Base-by-base conservation (phyloP, 179 eudicot genomes). In the Actinidia arguta region DNA sequence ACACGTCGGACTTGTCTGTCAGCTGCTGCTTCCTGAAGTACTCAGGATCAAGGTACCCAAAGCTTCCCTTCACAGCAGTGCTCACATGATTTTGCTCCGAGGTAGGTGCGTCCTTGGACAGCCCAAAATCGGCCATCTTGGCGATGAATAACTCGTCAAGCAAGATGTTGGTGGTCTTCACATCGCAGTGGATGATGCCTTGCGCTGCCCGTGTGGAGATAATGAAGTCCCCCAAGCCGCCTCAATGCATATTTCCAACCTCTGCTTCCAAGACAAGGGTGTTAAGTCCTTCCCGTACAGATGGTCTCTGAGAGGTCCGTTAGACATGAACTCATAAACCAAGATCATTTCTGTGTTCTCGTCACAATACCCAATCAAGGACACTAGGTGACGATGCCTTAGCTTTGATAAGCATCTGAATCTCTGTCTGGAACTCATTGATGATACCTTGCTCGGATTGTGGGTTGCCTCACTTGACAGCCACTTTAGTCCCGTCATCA, bases 131-230 rank as follows among this genome's bases (percentile, higher is more conserved):
- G 12, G 98, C 90, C 2, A 96, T 95, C 66, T 96, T 96, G 0
- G 99, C 95, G 4, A 94, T 92, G 14, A 94, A 88, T 17, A 87
- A 88, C 71, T 92, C 99, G 44, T 95, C 99, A 1, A 95, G 84
- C 44, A 96, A 91, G 16, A 96, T 94, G 81, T 96, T 96, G 0
- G 99, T 96, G 4, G 99, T 96, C 83, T 96, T 96, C 22, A 96
- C 98, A 68, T 96, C 98, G 0, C 99, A 88, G 80, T 96, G 99
- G 44, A 96, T 96, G 12, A 96, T 90, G 44, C 99, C 95, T 46
- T 94, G 98, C 1, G 97, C 79, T 0, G 99, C 94, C 99, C 0
- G 99, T 94, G 87, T 96, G 99, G 75, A 96, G 99, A 73, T 96
- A 96, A 67, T 96, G 99, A 44, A 96, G 80, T n/a, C 8, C 99